These are phyloP conservation scores for Lenwebbia sp. DNA, from an alignment of 345 rosid genomes.

Conservation along the genomic window DNA sequence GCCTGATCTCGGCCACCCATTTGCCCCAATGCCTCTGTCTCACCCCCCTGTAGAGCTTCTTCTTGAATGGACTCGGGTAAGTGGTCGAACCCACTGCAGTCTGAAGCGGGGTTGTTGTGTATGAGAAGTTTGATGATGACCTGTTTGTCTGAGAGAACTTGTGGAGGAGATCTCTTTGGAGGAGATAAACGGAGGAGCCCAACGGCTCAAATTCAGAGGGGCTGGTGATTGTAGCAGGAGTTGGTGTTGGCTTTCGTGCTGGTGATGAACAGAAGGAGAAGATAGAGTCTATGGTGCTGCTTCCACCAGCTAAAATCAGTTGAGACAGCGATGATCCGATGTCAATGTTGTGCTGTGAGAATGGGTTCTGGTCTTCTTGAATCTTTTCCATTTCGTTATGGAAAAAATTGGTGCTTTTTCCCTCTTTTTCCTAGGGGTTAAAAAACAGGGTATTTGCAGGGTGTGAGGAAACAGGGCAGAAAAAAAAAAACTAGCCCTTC, in stretches of 20 bases:
- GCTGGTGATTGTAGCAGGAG: neutral
- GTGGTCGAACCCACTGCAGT: constrained; percentile 14
- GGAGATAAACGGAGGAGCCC: constrained; percentile 84
- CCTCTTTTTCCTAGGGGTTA: neutral
- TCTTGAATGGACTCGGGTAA: constrained; percentile 26
- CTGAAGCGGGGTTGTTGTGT: constrained; percentile 5
- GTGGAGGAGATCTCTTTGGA: constrained; percentile 65
- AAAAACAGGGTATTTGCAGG: neutral
- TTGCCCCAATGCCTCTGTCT: constrained; percentile 99
- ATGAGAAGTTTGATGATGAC: neutral
- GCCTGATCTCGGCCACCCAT: constrained; percentile 97
- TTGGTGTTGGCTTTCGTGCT: neutral
- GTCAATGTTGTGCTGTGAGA: constrained; percentile 8
- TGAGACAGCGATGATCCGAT: constrained; percentile 60
- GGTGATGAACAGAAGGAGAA: constrained; percentile 50
- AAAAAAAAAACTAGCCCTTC: constrained; percentile 8
- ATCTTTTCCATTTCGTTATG: constrained; percentile 14
- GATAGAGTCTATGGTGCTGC: constrained; percentile 73
- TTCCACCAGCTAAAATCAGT: constrained; percentile 64
- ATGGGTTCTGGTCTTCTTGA: constrained; percentile 23
- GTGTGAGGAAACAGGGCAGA: neutral
- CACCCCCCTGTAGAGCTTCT: constrained; percentile 93
- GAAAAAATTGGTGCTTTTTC: neutral
- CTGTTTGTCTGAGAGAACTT: constrained; percentile 49
- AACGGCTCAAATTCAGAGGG: constrained; percentile 22